These are phyloP conservation scores for Spathaspora sp. DNA, from an alignment of 805 yeast species.

Conservation along the genomic window DNA sequence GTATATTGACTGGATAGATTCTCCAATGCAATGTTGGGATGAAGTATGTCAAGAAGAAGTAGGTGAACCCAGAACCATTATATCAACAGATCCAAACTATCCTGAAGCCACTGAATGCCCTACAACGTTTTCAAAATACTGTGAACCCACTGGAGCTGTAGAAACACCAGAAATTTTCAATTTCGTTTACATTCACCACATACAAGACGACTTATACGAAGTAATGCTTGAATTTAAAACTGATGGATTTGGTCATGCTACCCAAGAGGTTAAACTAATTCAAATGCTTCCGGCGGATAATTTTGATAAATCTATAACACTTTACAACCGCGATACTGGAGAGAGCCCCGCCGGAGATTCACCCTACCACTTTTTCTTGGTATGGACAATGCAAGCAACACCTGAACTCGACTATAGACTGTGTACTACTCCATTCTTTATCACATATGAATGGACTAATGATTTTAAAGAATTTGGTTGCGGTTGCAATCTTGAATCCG, in stretches of 20 bases:
- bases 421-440: not conserved
- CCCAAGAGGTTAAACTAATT: not conserved
- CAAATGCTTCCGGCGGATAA: not conserved
- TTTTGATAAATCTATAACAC: no score
- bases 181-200: not conserved
- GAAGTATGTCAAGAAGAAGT: not conserved
- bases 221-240: not conserved
- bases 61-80: not conserved
- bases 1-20: not conserved
- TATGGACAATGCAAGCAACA: not conserved
- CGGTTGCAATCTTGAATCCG: no score
- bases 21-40: not conserved
- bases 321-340: not conserved
- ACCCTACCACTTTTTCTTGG: not conserved
- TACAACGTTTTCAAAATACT: no score
- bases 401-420: not conserved
- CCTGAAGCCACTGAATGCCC: no score
- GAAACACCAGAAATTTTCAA: no score
- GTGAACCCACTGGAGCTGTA: no score
- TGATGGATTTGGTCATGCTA: not conserved
- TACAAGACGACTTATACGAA: not conserved
- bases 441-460: not conserved
- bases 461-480: no score
- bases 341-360: not conserved
- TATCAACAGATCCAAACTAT: no score